Evolutionary conservation across 768 basidiomycete genomes (phyloP).

Genomic region (Kwoniella sp.): DNA sequence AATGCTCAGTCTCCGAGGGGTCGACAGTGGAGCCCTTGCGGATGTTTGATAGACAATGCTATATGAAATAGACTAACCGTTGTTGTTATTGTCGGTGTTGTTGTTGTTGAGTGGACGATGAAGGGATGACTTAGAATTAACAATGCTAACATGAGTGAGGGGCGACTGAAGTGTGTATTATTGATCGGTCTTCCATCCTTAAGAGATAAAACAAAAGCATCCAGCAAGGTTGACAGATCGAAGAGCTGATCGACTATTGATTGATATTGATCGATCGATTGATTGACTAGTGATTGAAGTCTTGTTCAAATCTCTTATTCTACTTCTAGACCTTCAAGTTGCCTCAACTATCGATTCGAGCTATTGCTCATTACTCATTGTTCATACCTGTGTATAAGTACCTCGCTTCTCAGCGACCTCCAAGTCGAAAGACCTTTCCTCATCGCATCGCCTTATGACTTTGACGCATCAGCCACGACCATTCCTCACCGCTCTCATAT

Average conservation of each 20-base stretch:
- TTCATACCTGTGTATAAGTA: slow-evolving; percentile 3
- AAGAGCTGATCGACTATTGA: neutral
- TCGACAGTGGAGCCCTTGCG: neutral
- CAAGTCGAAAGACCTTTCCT: too few relatives aligned
- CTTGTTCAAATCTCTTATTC: slow-evolving; percentile 6
- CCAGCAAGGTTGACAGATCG: too few relatives aligned
- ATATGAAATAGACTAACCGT: neutral
- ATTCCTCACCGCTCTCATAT: too few relatives aligned
- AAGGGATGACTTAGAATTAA: neutral
- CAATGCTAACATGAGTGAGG: neutral
- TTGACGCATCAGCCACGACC: too few relatives aligned
- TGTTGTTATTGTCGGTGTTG: neutral
- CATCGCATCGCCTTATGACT: too few relatives aligned
- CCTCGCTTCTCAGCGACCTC: neutral
- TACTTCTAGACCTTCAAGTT: neutral
- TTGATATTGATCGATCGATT: neutral
- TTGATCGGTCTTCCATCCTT: neutral
- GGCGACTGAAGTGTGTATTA: neutral
- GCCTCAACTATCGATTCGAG: too few relatives aligned
- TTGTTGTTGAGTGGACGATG: slow-evolving; percentile 2
- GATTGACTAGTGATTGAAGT: slow-evolving; percentile 16
- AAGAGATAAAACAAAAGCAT: neutral
- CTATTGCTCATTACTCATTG: too few relatives aligned
- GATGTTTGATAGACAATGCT: neutral
- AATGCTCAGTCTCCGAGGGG: too few relatives aligned